Conservation (phyloP, 208 protist genomes). For the Strigomonas galati region DNA sequence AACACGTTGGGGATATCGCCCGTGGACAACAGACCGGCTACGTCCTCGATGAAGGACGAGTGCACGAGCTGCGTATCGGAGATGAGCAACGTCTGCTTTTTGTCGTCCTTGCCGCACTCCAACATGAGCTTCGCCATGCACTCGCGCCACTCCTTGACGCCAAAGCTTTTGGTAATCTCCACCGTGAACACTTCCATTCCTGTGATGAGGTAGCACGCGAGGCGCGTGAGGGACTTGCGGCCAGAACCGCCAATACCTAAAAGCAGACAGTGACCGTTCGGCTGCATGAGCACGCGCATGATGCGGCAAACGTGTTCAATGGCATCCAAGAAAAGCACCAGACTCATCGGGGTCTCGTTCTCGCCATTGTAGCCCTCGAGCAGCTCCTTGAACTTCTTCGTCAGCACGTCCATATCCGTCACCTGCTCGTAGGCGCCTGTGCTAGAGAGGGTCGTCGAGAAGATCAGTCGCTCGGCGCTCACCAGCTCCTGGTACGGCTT, state of each 20-base stretch:
- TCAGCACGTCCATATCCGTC: conserved; percentile 75
- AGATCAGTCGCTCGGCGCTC: conserved; percentile 88
- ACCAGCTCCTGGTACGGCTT: conserved; percentile 58
- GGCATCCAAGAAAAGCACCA: conserved; percentile 97
- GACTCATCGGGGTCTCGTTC: conserved; percentile 90
- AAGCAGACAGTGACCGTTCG: conserved; percentile 95
- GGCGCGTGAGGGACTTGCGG: conserved; percentile 92
- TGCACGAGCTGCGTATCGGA: conserved; percentile 97
- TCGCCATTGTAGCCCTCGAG: conserved; percentile 93
- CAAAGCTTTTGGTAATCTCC: conserved; percentile 97
- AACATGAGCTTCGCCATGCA: conserved; percentile 91
- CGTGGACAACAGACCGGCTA: conserved; percentile 95
- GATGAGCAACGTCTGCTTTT: conserved; percentile 96
- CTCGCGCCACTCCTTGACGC: conserved; percentile 95
- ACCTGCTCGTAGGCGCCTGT: conserved; percentile 90
- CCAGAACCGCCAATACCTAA: conserved; percentile 98
- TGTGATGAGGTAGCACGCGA: conserved; percentile 93
- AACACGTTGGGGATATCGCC: conserved; percentile 98
- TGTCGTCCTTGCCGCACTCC: conserved; percentile 94
- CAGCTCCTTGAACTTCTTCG: conserved; percentile 73
- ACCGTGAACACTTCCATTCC: conserved; percentile 95
- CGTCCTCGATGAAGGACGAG: conserved; percentile 97
- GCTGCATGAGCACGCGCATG: conserved; percentile 90
- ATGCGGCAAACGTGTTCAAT: conserved; percentile 97
- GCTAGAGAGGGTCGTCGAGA: conserved; percentile 89